Evolutionary conservation across 129 eudicot species (phyloP).

Genomic region (Flaveria robusta): DNA sequence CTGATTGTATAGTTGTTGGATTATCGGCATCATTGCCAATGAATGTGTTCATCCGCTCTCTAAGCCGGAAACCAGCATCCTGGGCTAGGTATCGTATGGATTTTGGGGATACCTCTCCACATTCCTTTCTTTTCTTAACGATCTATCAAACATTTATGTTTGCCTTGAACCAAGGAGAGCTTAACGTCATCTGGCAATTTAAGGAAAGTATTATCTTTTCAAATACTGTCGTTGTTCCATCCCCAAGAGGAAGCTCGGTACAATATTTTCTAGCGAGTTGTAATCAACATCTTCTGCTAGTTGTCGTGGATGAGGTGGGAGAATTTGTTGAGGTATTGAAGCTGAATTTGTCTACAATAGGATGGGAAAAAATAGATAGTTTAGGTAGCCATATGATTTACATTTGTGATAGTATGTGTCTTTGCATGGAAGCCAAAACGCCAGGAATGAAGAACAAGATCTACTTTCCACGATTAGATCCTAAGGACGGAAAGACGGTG

Average conservation of each 20-base stretch:
- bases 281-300: not conserved
- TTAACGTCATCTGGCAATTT: not conserved
- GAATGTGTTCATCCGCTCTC: not conserved
- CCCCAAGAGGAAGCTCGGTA: not conserved
- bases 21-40: not conserved
- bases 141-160: not conserved
- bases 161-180: slow-evolving; percentile 15
- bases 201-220: not conserved
- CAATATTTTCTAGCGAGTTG: not conserved
- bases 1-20: slow-evolving; percentile 28
- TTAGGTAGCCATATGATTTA: slow-evolving; percentile 22
- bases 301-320: slow-evolving; percentile 2
- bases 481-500: not conserved
- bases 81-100: not conserved
- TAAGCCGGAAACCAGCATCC: too few species aligned
- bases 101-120: not conserved
- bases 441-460: slow-evolving; percentile 31
- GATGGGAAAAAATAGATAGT: slow-evolving; percentile 24
- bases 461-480: slow-evolving; percentile 22
- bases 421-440: slow-evolving; percentile 3
- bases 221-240: not conserved
- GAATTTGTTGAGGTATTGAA: slow-evolving; percentile 19
- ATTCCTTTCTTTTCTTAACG: not conserved
- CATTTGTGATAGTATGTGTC: slow-evolving; percentile 4
- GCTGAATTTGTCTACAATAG: not conserved